A percentile compares a stretch with the other conserved stretches of the same genome.
These are phyloP conservation scores for Poa annua DNA, from an alignment of 176 grass and related monocot genomes.

Conservation along the genomic window DNA sequence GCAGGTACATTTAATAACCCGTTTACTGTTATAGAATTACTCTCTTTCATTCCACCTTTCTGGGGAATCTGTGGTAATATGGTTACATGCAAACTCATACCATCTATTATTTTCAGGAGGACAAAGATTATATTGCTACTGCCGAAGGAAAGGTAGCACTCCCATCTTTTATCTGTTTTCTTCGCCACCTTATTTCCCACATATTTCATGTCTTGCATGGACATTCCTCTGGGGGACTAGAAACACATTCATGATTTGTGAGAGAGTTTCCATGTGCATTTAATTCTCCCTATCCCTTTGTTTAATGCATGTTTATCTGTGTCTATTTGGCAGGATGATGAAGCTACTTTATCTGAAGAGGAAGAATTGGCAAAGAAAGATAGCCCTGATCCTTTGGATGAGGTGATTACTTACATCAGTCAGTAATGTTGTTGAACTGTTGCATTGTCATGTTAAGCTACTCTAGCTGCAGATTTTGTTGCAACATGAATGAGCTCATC, in stretches of 20 bases:
- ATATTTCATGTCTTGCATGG: constrained; percentile 14
- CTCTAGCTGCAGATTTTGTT: constrained; percentile 31
- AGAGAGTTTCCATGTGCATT: constrained; percentile 26
- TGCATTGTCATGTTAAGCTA: constrained; percentile 16
- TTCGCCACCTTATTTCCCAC: constrained; percentile 8
- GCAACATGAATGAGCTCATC: not conserved
- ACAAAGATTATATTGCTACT: constrained; percentile 65
- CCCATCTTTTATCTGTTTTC: constrained; percentile 25
- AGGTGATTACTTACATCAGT: constrained; percentile 54
- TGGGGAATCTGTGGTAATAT: constrained; percentile 14
- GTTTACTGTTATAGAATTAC: constrained; percentile 20
- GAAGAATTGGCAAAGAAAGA: constrained; percentile 95
- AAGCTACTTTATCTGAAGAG: constrained; percentile 93
- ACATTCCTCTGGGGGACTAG: constrained; percentile 34
- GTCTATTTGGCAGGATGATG: constrained; percentile 75
- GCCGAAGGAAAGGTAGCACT: constrained; percentile 75
- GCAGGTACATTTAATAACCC: constrained; percentile 38
- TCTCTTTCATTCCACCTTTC: not conserved
- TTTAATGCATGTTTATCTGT: not conserved
- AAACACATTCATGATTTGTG: constrained; percentile 13
- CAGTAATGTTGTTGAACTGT: constrained; percentile 17
- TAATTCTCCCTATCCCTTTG: not conserved
- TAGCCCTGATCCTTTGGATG: constrained; percentile 54
- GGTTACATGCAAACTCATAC: constrained; percentile 24
- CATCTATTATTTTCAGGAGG: constrained; percentile 63